Percentiles rank a stretch among this genome's conserved stretches.
Evolutionary conservation across 179 eudicot species (phyloP).

Genomic region (Beta macrorhiza): DNA sequence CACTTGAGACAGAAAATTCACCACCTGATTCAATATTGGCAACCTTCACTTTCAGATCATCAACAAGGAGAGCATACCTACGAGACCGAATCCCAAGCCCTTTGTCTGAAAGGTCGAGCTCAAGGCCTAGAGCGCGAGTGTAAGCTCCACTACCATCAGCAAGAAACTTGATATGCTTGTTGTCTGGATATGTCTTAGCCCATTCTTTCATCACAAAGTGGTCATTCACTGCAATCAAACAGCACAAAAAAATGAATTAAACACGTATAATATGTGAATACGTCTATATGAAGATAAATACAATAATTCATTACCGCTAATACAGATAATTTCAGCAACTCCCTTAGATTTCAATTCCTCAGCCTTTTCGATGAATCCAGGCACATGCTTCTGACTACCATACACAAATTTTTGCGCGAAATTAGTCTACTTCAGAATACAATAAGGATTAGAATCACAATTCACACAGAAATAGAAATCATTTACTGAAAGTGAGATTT

Average conservation of each 20-base stretch:
- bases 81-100: constrained; percentile 75
- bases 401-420: background rate
- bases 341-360: constrained; percentile 86
- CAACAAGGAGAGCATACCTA: constrained; percentile 70
- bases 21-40: constrained; percentile 75
- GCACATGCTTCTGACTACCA: constrained; percentile 73
- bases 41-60: constrained; percentile 74
- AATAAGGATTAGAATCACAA: background rate
- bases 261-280: background rate
- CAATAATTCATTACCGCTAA: constrained; percentile 58
- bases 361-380: constrained; percentile 73
- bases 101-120: constrained; percentile 69
- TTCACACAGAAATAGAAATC: background rate
- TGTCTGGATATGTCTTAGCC: constrained; percentile 85
- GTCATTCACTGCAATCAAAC: constrained; percentile 64
- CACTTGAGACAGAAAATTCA: constrained; percentile 78
- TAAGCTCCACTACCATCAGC: constrained; percentile 76
- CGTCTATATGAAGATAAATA: background rate
- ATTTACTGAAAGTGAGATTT: no score
- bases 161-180: constrained; percentile 78
- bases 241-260: background rate
- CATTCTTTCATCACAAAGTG: constrained; percentile 97
- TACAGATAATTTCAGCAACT: constrained; percentile 65
- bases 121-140: constrained; percentile 76
- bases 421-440: background rate